Conservation (phyloP, 1,284 basidiomycete genomes). For the Cryptococcus floricola region DNA sequence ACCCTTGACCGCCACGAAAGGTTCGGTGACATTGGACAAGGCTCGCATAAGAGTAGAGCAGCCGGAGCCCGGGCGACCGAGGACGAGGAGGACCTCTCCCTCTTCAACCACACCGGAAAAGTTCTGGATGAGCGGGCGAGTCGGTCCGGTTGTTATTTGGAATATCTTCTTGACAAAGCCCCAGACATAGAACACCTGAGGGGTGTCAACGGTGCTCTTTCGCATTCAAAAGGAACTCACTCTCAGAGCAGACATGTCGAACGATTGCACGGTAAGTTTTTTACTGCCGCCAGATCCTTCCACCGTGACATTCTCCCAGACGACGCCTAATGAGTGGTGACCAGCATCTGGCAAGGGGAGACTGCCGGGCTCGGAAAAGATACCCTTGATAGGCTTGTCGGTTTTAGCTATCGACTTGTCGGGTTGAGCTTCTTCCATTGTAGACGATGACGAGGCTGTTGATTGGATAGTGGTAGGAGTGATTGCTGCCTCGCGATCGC, state of each 20-base stretch:
- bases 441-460: too few species aligned
- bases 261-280: background rate
- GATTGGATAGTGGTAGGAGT: too few species aligned
- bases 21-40: constrained; percentile 34
- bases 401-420: too few species aligned
- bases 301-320: background rate
- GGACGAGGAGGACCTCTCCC: constrained; percentile 20
- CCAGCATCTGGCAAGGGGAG: background rate
- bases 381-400: too few species aligned
- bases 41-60: constrained; percentile 45
- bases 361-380: background rate
- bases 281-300: background rate
- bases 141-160: background rate
- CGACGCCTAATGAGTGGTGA: background rate
- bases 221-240: background rate
- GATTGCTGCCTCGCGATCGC: too few species aligned
- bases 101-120: constrained; percentile 1
- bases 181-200: background rate
- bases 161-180: background rate
- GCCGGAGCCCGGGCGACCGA: constrained; percentile 34
- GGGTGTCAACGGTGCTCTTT: background rate
- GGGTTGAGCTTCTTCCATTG: too few species aligned
- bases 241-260: background rate
- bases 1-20: constrained; percentile 34
- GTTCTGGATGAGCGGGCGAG: background rate